A percentile compares a stretch with the other conserved stretches of the same genome.
Evolutionary conservation across 192 early-diverging fungal genomes (phyloP).

Genomic region (Geosiphon pyriformis): DNA sequence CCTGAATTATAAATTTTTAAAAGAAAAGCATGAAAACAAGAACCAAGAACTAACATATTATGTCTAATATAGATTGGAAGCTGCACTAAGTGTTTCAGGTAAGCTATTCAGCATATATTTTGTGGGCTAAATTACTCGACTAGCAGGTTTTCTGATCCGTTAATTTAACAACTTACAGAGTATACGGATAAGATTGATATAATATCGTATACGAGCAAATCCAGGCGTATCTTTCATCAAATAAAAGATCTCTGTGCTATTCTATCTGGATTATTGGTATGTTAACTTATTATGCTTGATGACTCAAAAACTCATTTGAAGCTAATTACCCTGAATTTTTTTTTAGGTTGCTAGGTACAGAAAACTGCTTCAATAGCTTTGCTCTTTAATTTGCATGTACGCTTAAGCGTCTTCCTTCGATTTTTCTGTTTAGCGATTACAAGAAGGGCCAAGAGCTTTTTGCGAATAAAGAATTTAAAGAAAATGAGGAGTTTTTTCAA

Average conservation of each 20-base stretch:
- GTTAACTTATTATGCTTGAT: too few species aligned
- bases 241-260: conserved; percentile 96
- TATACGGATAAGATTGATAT: conserved; percentile 59
- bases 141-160: too few species aligned
- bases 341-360: conserved; percentile 26
- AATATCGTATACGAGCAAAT: conserved; percentile 73
- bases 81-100: conserved; percentile 80
- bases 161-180: too few species aligned
- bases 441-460: conserved; percentile 76
- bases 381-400: too few species aligned
- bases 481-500: conserved; percentile 78
- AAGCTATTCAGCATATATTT: too few species aligned
- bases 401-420: too few species aligned
- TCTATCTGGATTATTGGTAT: conserved; percentile 81
- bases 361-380: too few species aligned
- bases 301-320: too few species aligned
- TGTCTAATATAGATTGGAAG: conserved; percentile 59
- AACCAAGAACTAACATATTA: background rate
- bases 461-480: conserved; percentile 55
- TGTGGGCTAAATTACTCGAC: too few species aligned
- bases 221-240: conserved; percentile 86
- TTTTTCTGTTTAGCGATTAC: conserved; percentile 61
- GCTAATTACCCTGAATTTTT: too few species aligned
- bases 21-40: background rate
- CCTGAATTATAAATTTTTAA: background rate